Base-by-base conservation (phyloP, 768 basidiomycete species). In the Russula ochroleuca region DNA sequence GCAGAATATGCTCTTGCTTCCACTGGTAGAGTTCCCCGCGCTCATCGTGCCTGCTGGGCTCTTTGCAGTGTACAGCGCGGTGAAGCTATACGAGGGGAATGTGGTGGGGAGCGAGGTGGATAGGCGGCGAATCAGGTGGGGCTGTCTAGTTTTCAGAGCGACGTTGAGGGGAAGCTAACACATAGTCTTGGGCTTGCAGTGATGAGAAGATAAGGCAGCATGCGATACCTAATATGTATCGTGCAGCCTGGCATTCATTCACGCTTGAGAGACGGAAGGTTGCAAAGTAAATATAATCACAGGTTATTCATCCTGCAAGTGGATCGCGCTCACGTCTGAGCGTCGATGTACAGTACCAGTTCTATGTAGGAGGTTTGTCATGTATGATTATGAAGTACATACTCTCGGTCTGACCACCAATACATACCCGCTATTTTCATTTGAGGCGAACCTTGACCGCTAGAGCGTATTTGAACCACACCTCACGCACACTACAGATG, bases 1-100 rank as follows among this genome's bases (percentile, higher is more conserved):
- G 35, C 62, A 68, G 59, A 68, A 68, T 6, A 67, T 67, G 66
- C 53, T 68, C 31, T 43, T 67, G 8, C 66, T 68, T 43, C 68
- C 68, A 21, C 47, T 68, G 3, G 50, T 23, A 2, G 66, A 68
- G 14, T 63, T 67, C 15, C 68, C 68, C 1, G 40, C 49, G 5
- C 59, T 68, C 31, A 37, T 67, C 38, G 66, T 68, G 13, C 68
- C 68, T 19, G 68, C 68, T 21, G 61, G 61, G 2, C 59, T 68
- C 25, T 68, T 68, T 54, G 68, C 68, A 9, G 59, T 45, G 21
- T 68, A 67, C 49, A 67, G 59, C 23, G n/a, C 66, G 14, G 50
- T 68, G 41, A 59, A 45, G 52, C 37, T 67, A 28, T 68, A 68
- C 54, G 62, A 62, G 15, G 66, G 68, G 25, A 59, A 68, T 14